phyloP scores from a whole-genome alignment of 1,139 yeast species.

The Pichia sp. region DNA sequence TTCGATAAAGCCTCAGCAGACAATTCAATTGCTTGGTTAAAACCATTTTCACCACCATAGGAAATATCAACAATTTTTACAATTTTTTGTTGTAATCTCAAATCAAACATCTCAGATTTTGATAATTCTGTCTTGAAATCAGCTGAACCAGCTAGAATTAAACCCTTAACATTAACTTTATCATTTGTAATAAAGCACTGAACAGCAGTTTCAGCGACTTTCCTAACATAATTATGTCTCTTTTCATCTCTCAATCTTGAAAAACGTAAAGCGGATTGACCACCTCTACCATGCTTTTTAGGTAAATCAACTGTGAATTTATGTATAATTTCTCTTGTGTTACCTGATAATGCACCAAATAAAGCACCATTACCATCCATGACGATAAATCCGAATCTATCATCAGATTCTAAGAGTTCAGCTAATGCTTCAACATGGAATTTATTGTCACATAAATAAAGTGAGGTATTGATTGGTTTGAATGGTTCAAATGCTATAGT shows the following conservation, averaged over 20 bases:
- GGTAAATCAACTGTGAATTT: constrained; percentile 97
- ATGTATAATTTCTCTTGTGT: constrained; percentile 91
- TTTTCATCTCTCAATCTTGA: constrained; percentile 98
- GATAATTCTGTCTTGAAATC: constrained; percentile 94
- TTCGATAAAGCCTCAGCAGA: constrained; percentile 95
- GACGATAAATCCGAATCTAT: constrained; percentile 91
- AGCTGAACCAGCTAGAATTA: constrained; percentile 96
- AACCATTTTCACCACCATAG: constrained; percentile 98
- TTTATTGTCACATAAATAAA: constrained; percentile 93
- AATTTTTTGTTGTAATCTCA: constrained; percentile 79
- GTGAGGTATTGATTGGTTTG: constrained; percentile 94
- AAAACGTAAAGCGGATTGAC: constrained; percentile 99
- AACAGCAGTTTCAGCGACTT: constrained; percentile 96
- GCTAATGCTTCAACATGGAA: constrained; percentile 96
- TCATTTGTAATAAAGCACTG: constrained; percentile 91
- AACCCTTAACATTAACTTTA: constrained; percentile 88
- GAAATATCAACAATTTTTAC: constrained; percentile 93
- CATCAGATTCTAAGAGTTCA: constrained; percentile 90
- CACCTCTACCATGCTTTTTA: constrained; percentile 99
- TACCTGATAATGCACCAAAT: constrained; percentile 94
- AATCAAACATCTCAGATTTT: constrained; percentile 87
- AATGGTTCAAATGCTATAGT: constrained; percentile 95
- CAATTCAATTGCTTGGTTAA: constrained; percentile 96
- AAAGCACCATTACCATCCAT: constrained; percentile 99
- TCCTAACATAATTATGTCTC: constrained; percentile 96